Base-by-base conservation (phyloP, 106 monocot genomes). In the Acanthochlamys bracteata region DNA sequence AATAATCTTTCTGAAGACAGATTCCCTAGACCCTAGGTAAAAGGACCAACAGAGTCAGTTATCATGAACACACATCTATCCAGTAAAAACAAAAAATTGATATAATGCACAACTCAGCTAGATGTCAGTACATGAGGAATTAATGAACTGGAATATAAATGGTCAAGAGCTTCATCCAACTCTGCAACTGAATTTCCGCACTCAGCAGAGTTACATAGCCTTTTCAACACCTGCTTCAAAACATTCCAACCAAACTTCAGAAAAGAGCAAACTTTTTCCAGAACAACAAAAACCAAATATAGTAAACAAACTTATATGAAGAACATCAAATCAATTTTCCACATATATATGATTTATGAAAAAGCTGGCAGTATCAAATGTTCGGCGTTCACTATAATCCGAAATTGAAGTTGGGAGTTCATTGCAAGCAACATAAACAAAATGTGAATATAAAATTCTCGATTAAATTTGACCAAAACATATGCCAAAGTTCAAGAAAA, bases 1-100 rank as follows among this genome's bases (percentile, higher is more conserved):
- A 74, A 71, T 40, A 95, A 73, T 69, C 75, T 73, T 57, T 55
- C 33, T 20, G 86, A 84, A 59, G 84, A 80, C 57, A 95, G 42
- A 58, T 65, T 21, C 3, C 21, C 70, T 20, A 95, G 75, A 25
- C 90, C 94, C 94, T 95, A 86, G 60, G 72, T 19, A 55, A 40
- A 19, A 3, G 24, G 43, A 21, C 0, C 13, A 75, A 11, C 55
- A 58, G 3, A 4, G 57, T 9, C 8, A 55, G n/a, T 55, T 4
- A 55, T n/a, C 7, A 55, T 7, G 17, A 1, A 16, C 15, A 33
- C 15, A 60, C 46, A 49, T 33, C 42, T n/a, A 41, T 55, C 61
- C 45, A 46, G 8, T 26, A 9, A 56, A 65, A 25, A 14, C 21
- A 19, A 19, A 10, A 56, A 27, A 24, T 20, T 33, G 24, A 21